Evolutionary conservation across 2,329 filamentous ascomycete genomes (phyloP).

Genomic region (Ophiobolus disseminans): DNA sequence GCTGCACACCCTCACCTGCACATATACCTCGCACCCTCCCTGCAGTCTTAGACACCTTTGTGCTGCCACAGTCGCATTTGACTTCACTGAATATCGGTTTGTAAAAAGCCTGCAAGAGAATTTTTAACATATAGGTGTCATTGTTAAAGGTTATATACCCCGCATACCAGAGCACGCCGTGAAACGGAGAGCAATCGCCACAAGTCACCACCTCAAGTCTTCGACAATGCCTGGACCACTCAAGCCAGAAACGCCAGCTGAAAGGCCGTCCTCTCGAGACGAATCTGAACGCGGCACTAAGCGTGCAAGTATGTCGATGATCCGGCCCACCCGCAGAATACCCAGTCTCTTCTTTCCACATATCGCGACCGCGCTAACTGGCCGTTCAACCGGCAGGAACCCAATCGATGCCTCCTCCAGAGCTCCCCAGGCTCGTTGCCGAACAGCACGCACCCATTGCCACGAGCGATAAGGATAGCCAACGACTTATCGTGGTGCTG

Average conservation of each 20-base stretch:
- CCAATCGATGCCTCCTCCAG: slow-evolving; percentile 91
- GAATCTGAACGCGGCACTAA: slow-evolving; percentile 46
- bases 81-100: too few relatives aligned
- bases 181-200: not conserved
- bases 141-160: not conserved
- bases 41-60: not conserved
- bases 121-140: not conserved
- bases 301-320: slow-evolving; percentile 45
- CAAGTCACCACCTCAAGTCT: slow-evolving; percentile 1
- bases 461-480: slow-evolving; percentile 84
- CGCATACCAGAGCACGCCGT: not conserved
- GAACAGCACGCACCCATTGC: slow-evolving; percentile 90
- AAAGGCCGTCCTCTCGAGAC: slow-evolving; percentile 38
- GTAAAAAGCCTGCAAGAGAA: not conserved
- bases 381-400: slow-evolving; percentile 57
- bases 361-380: slow-evolving; percentile 33
- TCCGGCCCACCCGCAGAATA: slow-evolving; percentile 5
- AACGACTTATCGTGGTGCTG: slow-evolving; percentile 91
- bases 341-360: slow-evolving; percentile 8
- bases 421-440: slow-evolving; percentile 88
- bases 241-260: slow-evolving; percentile 25
- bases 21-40: not conserved
- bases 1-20: too few relatives aligned
- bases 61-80: too few relatives aligned
- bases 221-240: slow-evolving; percentile 27